Base-by-base conservation (phyloP, 805 yeast genomes). In the Brettanomyces sp. region DNA sequence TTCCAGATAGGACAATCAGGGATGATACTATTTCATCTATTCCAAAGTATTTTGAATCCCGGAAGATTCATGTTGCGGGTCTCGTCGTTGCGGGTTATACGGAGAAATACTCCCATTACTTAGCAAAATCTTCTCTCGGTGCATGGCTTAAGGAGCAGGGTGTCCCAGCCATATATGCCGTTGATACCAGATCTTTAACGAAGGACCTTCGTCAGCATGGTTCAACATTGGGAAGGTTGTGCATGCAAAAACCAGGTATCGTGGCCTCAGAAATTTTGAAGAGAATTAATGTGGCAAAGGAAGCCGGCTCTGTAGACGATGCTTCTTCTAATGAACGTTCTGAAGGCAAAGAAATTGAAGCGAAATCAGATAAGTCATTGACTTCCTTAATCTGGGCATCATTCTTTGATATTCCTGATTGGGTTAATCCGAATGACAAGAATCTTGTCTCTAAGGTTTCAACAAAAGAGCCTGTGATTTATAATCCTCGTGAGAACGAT, bases 101-200 rank as follows among this genome's bases (percentile, higher is more conserved):
- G 46, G 97, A 93, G 67, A 85, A 93, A 57, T 91, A 81, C 71
- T 88, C 96, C 41, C 99, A 93, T 65, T 88, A 73, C 70, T 76
- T 93, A 58, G 99, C 99, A 53, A 78, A 76, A 49, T 89, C 97
- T 22, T 88, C 96, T 34, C 76, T 93, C 53, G 95, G 95, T 50
- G 76, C 79, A 59, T 93, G 99, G 99, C 79, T 93, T 59, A 82
- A 88, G 66, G 83, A 81, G 58, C 84, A 91, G 68, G 85, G 85
- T 53, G 74, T 93, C 56, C 99, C 99, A 45, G 99, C 98, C 53
- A 79, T 93, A 49, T 93, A 91, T 60, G 99, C 97, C 71, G 91
- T 93, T 51, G 99, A 93, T 69, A 93, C 99, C 52, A 85, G 99
- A 74, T 77, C 88, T 45, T 74, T 93, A 61, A 93, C 99, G 57